Evolutionary conservation across 2,329 filamentous ascomycete genomes (phyloP), one percentile per base, ranked within the genome.

Genomic region (Neopestalotiopsis sp.): DNA sequence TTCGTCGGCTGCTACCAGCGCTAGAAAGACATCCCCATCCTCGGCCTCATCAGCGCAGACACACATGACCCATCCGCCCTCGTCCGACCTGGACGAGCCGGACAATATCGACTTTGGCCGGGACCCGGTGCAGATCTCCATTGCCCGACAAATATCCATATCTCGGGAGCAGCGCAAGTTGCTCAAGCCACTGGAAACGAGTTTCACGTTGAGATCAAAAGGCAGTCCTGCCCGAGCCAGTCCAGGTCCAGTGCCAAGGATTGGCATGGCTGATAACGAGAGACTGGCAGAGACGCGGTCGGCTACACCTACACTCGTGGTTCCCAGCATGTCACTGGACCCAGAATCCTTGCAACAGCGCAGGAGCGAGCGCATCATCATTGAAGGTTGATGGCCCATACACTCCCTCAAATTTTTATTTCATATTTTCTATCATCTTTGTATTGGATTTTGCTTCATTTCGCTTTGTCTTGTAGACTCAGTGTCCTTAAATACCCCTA

Each of bases 61-160:
- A 10, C 74, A 81, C 69, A 62, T 77, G 40, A 79, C 79, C 28
- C 77, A 75, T 68, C 73, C 34, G 34, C 34, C 76, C 3, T 80
- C 81, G 28, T 67, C 76, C 7, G 78, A 79, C 12, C 69, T 77
- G 12, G 83, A 85, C 42, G 81, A 84, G 38, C 66, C 78, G 1
- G 81, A 85, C 71, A 42, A 30, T 24, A 30, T 38, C 61, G 17
- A 53, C 14, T 85, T 86, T 71, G 84, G 84, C 58, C 59, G 32
- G 17, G 59, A 62, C 32, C 88, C 89, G 1, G 89, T 90, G 4
- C 87, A 91, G 77, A 84, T 91, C 61, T 91, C 89, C 1, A 92
- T 92, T 72, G 90, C 90, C 0, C 84, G 91, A 1, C 90, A 92
- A 76, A 91, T 92, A 72, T 91, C 88, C 72, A 82, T 92, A 32